A percentile compares a stretch with the other conserved stretches of the same genome.
Conservation (phyloP, 2,329 filamentous ascomycete species). For the Alternaria ventricosa region DNA sequence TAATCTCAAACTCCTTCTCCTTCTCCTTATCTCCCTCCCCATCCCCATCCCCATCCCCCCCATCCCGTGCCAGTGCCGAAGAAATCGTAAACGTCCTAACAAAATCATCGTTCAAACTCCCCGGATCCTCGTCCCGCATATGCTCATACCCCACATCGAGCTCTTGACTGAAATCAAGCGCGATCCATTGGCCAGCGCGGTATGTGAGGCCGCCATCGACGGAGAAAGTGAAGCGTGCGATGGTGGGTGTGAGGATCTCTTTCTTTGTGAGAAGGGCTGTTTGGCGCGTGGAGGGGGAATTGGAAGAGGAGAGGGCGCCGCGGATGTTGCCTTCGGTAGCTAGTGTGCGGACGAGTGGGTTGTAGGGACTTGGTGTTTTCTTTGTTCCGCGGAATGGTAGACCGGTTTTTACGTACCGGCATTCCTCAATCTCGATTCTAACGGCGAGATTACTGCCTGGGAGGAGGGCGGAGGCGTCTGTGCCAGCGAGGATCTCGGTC, state of each 20-base stretch:
- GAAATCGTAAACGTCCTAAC: conserved; percentile 84
- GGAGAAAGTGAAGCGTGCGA: conserved; percentile 69
- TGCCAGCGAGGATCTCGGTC: conserved; percentile 69
- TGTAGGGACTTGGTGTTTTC: conserved; percentile 75
- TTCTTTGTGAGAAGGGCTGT: conserved; percentile 66
- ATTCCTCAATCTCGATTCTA: conserved; percentile 67
- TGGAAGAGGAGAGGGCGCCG: conserved; percentile 6
- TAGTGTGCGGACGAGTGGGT: conserved; percentile 73
- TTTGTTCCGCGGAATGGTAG: conserved; percentile 70
- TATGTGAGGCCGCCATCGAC: conserved; percentile 58
- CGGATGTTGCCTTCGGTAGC: conserved; percentile 60
- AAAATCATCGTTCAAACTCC: conserved; percentile 82
- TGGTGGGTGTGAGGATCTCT: conserved; percentile 67
- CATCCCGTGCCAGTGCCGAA: no score
- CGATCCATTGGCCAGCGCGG: conserved; percentile 77
- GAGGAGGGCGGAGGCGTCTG: conserved; percentile 67
- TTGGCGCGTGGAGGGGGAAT: conserved; percentile 12
- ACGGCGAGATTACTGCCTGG: conserved; percentile 76
- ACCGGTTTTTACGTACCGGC: conserved; percentile 67
- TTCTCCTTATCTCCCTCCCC: no score
- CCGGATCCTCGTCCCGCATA: conserved; percentile 82
- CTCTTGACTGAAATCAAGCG: conserved; percentile 73
- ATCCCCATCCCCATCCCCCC: no score
- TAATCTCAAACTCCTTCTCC: conserved; percentile 75
- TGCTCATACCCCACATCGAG: conserved; percentile 78